Base-by-base conservation (phyloP, 148 eudicot genomes). In the Cornus controversa region DNA sequence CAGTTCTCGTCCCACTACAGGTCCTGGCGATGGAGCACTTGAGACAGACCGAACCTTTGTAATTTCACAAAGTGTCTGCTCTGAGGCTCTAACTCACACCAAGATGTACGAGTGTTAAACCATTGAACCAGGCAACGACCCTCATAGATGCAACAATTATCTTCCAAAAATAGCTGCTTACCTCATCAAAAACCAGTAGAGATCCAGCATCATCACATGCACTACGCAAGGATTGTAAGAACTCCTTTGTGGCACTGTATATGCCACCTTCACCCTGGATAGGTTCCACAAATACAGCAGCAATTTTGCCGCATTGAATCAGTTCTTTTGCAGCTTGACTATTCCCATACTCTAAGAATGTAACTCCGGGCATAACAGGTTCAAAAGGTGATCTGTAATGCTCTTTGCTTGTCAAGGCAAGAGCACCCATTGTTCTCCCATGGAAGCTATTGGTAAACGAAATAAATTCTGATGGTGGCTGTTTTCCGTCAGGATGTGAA, bases 231-330 rank as follows among this genome's bases (percentile, higher is more conserved):
- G 89, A 82, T 77, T 88, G 91, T 80, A 96, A 87, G 70, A 96
- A 96, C 77, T 91, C 94, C 83, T 84, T 89, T 24, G 92, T 89
- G 20, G 99, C 97, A 84, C 88, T 89, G 81, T 91, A 86, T 63
- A 96, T 90, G 50, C 99, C 99, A 36, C 99, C 98, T 85, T 95
- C 99, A 78, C 99, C 99, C 81, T 93, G 97, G 70, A 96, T 80
- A 67, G 99, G 99, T 83, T 96, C 99, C 28, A 93, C 99, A 83
- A 96, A 93, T 50, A 96, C 99, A 36, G 88, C 94, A 75, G 97
- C 99, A 73, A 96, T 76, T 60, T 87, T 91, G 20, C 98, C 98
- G 63, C 89, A 84, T 29, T 80, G 81, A 77, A 96, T 93, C 62
- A 87, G 68, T 66, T 93, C 84, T 37, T 75, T 76, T 25, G 99